Evolutionary conservation across 2,329 filamentous ascomycete genomes (phyloP).

Genomic region (Diaporthe velutina): DNA sequence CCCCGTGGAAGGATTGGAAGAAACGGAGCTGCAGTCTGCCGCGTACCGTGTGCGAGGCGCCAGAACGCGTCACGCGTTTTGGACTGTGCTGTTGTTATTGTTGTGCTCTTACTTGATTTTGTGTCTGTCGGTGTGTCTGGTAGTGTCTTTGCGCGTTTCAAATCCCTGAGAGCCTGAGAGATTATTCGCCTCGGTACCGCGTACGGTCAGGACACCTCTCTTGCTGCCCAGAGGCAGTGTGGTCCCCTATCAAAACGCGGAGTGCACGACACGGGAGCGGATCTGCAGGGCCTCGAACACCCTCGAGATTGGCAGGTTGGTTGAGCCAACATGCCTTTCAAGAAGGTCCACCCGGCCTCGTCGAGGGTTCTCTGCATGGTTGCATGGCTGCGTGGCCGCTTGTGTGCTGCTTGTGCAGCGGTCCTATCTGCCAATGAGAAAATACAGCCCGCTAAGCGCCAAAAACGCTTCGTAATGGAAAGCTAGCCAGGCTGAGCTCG

Average conservation of each 20-base stretch:
- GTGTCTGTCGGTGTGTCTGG: slow-evolving; percentile 31
- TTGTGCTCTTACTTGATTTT: slow-evolving; percentile 17
- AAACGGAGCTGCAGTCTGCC: slow-evolving; percentile 17
- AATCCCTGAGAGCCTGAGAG: background rate
- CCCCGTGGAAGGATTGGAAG: slow-evolving; percentile 15
- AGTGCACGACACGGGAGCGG: slow-evolving; percentile 28
- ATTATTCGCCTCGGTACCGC: slow-evolving; percentile 26
- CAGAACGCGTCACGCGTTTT: slow-evolving; percentile 37
- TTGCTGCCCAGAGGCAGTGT: slow-evolving; percentile 26
- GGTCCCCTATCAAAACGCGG: slow-evolving; percentile 19
- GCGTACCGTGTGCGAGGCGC: slow-evolving; percentile 25
- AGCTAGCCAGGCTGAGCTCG: slow-evolving; percentile 21
- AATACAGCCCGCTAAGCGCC: slow-evolving; percentile 39
- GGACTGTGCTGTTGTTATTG: slow-evolving; percentile 31
- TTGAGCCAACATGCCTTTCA: slow-evolving; percentile 20
- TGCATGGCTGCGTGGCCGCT: slow-evolving; percentile 31
- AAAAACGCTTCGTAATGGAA: slow-evolving; percentile 31
- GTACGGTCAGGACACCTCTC: background rate
- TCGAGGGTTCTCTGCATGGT: slow-evolving; percentile 21
- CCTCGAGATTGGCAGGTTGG: slow-evolving; percentile 3
- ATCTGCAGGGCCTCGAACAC: slow-evolving; percentile 27
- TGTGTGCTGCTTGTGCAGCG: slow-evolving; percentile 27
- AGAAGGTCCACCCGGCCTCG: slow-evolving; percentile 7
- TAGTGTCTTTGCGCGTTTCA: slow-evolving; percentile 31
- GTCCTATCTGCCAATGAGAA: slow-evolving; percentile 36